These are phyloP conservation scores for Xylariaceae sp. DNA, from an alignment of 2,329 filamentous ascomycete genomes.

Conservation along the genomic window DNA sequence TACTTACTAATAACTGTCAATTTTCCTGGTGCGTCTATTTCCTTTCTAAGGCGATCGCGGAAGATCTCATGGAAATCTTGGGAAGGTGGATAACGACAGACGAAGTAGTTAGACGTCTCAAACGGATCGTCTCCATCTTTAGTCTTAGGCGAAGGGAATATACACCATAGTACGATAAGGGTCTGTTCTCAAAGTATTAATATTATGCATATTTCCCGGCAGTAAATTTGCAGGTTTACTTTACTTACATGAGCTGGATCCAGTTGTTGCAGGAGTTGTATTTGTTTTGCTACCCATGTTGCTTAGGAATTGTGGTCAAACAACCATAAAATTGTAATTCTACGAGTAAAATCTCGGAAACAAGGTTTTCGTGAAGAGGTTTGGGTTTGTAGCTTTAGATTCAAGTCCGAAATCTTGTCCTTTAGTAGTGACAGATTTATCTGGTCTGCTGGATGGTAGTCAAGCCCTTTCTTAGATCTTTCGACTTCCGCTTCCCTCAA, in stretches of 20 bases:
- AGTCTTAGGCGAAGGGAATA: neutral
- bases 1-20: neutral
- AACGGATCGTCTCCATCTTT: neutral
- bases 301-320: slow-evolving; percentile 2
- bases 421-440: neutral
- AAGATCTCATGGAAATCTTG: neutral
- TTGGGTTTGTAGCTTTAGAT: neutral
- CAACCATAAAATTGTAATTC: slow-evolving; percentile 1
- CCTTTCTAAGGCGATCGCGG: neutral
- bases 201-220: neutral
- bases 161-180: slow-evolving; percentile 2
- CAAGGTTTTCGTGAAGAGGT: neutral
- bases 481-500: neutral
- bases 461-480: neutral
- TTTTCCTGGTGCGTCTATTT: neutral
- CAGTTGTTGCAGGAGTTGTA: neutral
- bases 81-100: neutral
- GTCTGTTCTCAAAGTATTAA: neutral
- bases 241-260: neutral
- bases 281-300: neutral
- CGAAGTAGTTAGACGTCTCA: slow-evolving; percentile 1
- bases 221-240: neutral
- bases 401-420: neutral
- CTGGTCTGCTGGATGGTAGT: neutral
- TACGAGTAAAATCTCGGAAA: neutral